Evolutionary conservation across 345 rosid species (phyloP), one percentile per base, ranked within the genome.

Genomic region (Xanthoceras sorbifolium): DNA sequence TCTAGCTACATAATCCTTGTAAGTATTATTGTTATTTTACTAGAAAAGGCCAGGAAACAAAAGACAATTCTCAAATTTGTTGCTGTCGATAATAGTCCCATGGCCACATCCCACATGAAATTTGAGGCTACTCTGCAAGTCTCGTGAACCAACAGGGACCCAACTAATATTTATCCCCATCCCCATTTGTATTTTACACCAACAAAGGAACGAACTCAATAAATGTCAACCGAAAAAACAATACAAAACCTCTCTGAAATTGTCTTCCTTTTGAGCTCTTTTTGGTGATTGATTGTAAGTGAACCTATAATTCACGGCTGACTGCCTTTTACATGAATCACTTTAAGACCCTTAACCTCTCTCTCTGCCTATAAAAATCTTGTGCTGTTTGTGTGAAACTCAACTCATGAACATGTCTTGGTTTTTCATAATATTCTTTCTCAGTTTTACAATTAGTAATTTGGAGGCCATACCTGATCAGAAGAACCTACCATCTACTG

Each of bases 401-500:
- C 18, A 5, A 42, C 23, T 9, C 52, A 25, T 17, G 38, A 65
- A 75, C 29, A 86, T 91, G 91, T 31, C 71, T 52, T 76, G 86
- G 88, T 46, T 84, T 83, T 75, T 80, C 71, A 44, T 77, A 5
- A 14, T 80, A 5, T 65, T 82, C 29, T 4, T 85, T 23, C 74
- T 90, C 3, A n/a, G 83, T 74, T 78, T 67, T 71, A 18, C 75
- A 9, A 48, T 75, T 36, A 5, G 11, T 61, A 32, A 59, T 38
- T 22, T 52, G 25, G 79, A 89, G n/a, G 86, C 85, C 17, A 70
- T 69, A 9, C 81, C 67, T 50, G 31, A 25, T 12, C 48, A 61
- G 25, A 81, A 77, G 77, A 87, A 80, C 70, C 89, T 68, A 76
- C 87, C 87, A 69, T 82, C 92, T 66, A 89, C 97, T 0, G 77